Evolutionary conservation across 2,329 filamentous ascomycete genomes (phyloP), one percentile per base, ranked within the genome.

Genomic region (Xylariaceae sp.): DNA sequence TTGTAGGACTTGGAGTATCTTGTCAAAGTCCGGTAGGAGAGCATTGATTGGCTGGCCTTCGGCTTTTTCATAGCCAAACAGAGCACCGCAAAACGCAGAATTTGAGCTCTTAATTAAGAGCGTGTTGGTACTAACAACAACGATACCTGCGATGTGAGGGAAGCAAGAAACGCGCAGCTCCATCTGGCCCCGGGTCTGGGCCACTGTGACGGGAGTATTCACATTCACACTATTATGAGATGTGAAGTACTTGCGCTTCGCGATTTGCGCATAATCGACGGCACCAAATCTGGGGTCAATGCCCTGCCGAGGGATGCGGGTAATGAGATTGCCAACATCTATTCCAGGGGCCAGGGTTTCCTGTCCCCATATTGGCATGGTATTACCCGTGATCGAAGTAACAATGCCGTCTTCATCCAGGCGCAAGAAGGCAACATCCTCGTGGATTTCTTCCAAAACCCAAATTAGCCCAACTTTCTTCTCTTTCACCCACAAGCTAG

Each of bases 401-500:
- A 96, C 81, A 41, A 80, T 79, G 40, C 90, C 91, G 26, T 89
- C 85, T 53, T 91, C 86, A 66, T 95, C 88, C 18, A 95, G 79
- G 10, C 77, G 80, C 41, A 99, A 72, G 56, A 84, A 81, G 3
- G 89, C 91, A 37, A 94, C 86, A 68, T 99, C 92, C 71, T 99
- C 94, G 51, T 92, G 89, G 56, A 99, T 97, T 72, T 99, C 94
- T 70, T 99, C 94, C 2, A 99, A 74, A 8, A 99, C 94, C 94
- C 94, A 99, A 56, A 99, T 97, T 55, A 99, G 74, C 9, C 92
- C 92, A 49, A 90, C 85, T 46, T 87, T 83, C 72, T 99, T 99
- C 71, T 99, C 94, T 74, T 99, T 99, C 3, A 99, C 94, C 94
- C 94, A 99, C 37, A 99, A 75, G 71, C 92, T 97, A 36, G 94